Base-by-base conservation (phyloP, 2,329 filamentous ascomycete species). In the Epichloe festucae region DNA sequence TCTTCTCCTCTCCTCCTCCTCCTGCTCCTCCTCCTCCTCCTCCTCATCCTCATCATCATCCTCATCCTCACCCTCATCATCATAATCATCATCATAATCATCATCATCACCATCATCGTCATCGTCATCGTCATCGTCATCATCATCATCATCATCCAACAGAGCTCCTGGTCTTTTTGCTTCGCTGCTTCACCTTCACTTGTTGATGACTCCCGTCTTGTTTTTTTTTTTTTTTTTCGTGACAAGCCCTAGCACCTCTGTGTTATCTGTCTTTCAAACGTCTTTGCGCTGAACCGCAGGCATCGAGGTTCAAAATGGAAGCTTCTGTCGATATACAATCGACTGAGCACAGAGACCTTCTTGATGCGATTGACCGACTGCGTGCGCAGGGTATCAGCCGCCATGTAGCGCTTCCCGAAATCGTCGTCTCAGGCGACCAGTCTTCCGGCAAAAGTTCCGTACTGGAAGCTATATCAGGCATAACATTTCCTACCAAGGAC, bases 391-490 rank as follows among this genome's bases (percentile, higher is more conserved):
- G 52, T 4, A 45, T 58, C 17, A 46, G 41, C 40, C 44, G 35
- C 17, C 50, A 56, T 51, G 62, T 75, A 17, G 65, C 66, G 15
- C 61, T 73, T 0, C 72, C 72, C 0, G 66, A 74, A 54, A 71
- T 74, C 53, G 73, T 83, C 31, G 77, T 83, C 8, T 77, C 74
- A 46, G 80, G 81, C 3, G 75, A 82, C 52, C 78, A 83, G 57
- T 80, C 75, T 0, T 73, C 75, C 1, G 81, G 80, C 4, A 85
- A 85, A 60, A 82, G 77, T 51, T 83, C 79, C 0, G 78, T 84
- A 0, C 71, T 85, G 0, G 78, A 85, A 57, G 81, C 78, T 1
- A 78, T 85, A 41, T 81, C 80, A 0, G 73, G 77, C 5, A 70
- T 85, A 1, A 70, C 72, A 0, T 85, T 85, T 54, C 80, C 80